These are phyloP conservation scores for Schizochytrium sp. DNA, from an alignment of 108 stramenopile species.

Conservation along the genomic window DNA sequence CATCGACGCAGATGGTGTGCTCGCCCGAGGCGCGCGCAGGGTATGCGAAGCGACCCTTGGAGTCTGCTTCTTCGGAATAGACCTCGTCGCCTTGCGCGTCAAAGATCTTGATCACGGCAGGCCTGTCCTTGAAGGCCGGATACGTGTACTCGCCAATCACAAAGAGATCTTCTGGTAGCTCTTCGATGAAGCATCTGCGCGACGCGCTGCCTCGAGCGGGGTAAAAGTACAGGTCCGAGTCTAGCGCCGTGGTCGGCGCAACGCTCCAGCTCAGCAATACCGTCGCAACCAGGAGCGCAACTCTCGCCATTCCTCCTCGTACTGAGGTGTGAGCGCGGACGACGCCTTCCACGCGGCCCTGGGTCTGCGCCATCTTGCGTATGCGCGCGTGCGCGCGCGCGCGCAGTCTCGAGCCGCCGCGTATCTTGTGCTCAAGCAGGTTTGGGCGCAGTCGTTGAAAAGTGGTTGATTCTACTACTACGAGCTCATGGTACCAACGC, in stretches of 20 bases:
- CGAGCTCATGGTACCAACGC: too few relatives aligned
- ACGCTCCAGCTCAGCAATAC: not conserved
- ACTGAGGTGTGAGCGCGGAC: too few relatives aligned
- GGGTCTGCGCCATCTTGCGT: too few relatives aligned
- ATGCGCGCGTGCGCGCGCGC: too few relatives aligned
- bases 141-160: constrained; percentile 11
- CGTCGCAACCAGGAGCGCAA: not conserved
- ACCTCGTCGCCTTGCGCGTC: constrained; percentile 1
- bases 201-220: not conserved
- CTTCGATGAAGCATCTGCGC: constrained; percentile 21
- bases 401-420: too few relatives aligned
- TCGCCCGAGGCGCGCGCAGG: not conserved
- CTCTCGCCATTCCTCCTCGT: not conserved
- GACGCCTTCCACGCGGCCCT: too few relatives aligned
- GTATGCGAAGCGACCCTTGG: not conserved
- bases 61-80: not conserved
- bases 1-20: not conserved
- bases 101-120: not conserved
- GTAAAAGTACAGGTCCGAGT: not conserved
- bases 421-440: too few relatives aligned
- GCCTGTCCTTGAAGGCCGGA: not conserved
- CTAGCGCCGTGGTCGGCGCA: not conserved
- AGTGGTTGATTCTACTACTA: too few relatives aligned
- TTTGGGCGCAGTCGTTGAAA: too few relatives aligned
- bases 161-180: constrained; percentile 6